These are phyloP conservation scores for Cryptococcus maquisensis DNA, from an alignment of 1,284 basidiomycete genomes.

Conservation along the genomic window DNA sequence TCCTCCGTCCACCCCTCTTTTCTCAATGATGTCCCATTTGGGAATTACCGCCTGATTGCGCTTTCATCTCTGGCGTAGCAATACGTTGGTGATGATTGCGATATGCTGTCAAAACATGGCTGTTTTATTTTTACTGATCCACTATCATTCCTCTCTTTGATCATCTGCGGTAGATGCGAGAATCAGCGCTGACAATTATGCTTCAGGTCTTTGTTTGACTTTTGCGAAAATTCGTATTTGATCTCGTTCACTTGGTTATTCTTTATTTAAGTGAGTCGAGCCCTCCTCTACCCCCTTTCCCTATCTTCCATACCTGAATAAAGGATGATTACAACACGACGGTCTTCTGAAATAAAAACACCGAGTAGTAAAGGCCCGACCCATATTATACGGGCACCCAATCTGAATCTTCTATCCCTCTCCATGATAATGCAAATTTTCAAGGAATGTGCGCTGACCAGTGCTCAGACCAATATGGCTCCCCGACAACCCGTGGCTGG, in stretches of 20 bases:
- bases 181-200: neutral
- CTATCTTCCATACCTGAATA: constrained; percentile 21
- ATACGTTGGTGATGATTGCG: constrained; percentile 19
- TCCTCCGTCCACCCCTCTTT: neutral
- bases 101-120: constrained; percentile 48
- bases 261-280: constrained; percentile 4
- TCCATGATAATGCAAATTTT: neutral
- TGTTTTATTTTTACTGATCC: constrained; percentile 49
- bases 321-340: constrained; percentile 48
- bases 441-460: neutral
- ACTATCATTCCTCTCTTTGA: neutral
- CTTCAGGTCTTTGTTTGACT: neutral
- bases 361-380: constrained; percentile 44
- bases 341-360: constrained; percentile 43
- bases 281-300: neutral
- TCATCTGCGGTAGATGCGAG: neutral
- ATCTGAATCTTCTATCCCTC: constrained; percentile 27
- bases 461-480: constrained; percentile 25
- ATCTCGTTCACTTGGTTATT: neutral
- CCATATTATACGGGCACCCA: constrained; percentile 40
- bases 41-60: constrained; percentile 49
- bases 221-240: neutral
- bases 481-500: constrained; percentile 41
- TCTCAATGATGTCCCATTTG: constrained; percentile 45
- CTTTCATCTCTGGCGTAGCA: constrained; percentile 24